Conservation (phyloP, 192 early-diverging fungal species). For the Gigaspora rosea region DNA sequence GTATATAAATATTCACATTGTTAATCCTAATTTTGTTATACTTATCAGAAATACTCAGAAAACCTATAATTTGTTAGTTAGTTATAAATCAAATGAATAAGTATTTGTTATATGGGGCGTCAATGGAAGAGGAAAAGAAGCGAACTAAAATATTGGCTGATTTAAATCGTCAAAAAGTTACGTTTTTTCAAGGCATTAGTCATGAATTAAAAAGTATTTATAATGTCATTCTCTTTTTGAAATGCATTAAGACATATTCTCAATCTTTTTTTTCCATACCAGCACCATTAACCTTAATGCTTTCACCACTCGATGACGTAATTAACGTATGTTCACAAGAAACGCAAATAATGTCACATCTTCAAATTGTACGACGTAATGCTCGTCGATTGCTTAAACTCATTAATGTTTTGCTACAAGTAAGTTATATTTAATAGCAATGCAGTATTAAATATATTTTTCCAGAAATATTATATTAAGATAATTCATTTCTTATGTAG, state of each 20-base stretch:
- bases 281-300: too few species aligned
- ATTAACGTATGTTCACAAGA: constrained; percentile 34
- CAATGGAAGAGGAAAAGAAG: constrained; percentile 42
- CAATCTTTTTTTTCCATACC: background rate
- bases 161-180: too few species aligned
- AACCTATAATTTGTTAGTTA: constrained; percentile 27
- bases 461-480: too few species aligned
- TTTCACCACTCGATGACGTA: constrained; percentile 55
- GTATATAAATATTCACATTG: background rate
- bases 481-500: too few species aligned
- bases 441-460: too few species aligned
- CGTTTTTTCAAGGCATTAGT: too few species aligned
- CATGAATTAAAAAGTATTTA: too few species aligned
- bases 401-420: constrained; percentile 54
- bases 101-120: constrained; percentile 37
- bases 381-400: constrained; percentile 47
- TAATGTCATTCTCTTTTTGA: too few species aligned
- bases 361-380: constrained; percentile 55
- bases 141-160: constrained; percentile 34
- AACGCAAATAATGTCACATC: constrained; percentile 26
- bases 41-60: too few species aligned
- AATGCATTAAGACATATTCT: background rate
- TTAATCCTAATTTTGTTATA: background rate
- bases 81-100: constrained; percentile 39
- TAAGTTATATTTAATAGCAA: too few species aligned